Evolutionary conservation across 345 rosid genomes (phyloP).

Genomic region (Balakata baccata): DNA sequence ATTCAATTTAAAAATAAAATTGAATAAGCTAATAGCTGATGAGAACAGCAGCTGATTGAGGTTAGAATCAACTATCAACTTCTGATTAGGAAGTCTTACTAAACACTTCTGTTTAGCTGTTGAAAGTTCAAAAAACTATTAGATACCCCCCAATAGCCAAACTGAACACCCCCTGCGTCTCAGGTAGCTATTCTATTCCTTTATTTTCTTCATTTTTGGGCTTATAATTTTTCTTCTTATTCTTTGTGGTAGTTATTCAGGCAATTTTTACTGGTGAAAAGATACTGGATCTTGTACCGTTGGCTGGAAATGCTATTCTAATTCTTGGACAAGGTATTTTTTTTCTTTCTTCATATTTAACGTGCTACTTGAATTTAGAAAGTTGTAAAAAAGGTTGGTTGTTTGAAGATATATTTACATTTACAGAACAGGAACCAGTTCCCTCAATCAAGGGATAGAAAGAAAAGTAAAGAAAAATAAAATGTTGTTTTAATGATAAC

Average conservation of each 20-base stretch:
- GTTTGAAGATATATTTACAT: not conserved
- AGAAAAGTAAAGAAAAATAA: not conserved
- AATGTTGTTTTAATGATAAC: not conserved
- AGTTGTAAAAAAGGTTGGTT: not conserved
- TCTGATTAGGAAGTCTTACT: no score
- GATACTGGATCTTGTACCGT: constrained; percentile 54
- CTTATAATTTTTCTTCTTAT: constrained; percentile 10
- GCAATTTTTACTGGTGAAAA: constrained; percentile 60
- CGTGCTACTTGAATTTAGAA: not conserved
- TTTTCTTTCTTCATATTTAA: constrained; percentile 3
- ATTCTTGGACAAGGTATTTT: constrained; percentile 67
- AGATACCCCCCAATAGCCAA: no score
- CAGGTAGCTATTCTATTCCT: not conserved
- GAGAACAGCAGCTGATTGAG: no score
- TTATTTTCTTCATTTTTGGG: not conserved
- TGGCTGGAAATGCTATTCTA: constrained; percentile 51
- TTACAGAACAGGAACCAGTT: not conserved
- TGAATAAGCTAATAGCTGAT: no score
- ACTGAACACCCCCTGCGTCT: no score
- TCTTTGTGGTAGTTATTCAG: constrained; percentile 42
- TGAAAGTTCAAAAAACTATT: no score
- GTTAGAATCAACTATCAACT: no score
- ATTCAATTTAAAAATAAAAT: no score
- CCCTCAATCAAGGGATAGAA: not conserved
- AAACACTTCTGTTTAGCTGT: no score